These are phyloP conservation scores for Kwoniella shandongensis DNA, from an alignment of 768 basidiomycete species.

Conservation along the genomic window DNA sequence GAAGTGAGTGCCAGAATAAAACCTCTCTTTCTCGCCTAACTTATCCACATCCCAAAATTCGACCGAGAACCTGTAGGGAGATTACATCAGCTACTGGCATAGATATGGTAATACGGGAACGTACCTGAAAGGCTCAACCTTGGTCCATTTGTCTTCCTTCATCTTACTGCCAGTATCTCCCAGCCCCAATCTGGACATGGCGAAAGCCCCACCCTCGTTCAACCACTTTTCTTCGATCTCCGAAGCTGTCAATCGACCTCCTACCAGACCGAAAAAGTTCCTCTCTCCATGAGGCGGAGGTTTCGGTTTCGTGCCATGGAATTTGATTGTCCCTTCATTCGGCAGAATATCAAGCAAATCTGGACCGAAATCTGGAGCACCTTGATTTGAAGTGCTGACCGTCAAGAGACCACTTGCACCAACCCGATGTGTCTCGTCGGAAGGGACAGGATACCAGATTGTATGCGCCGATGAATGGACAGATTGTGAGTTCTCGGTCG, in stretches of 20 bases:
- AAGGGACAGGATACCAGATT: conserved; percentile 65
- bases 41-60: conserved; percentile 86
- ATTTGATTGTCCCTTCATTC: background rate
- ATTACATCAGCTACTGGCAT: background rate
- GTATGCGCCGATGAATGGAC: conserved; percentile 7
- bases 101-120: background rate
- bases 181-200: conserved; percentile 3
- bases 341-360: conserved; percentile 5
- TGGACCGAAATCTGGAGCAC: conserved; percentile 51
- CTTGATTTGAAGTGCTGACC: conserved; percentile 9
- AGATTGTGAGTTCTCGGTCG: background rate
- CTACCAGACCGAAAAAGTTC: conserved; percentile 51
- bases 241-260: conserved; percentile 18
- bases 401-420: conserved; percentile 62
- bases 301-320: background rate
- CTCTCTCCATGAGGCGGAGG: conserved; percentile 41
- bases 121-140: conserved; percentile 65
- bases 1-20: conserved; percentile 83
- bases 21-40: conserved; percentile 77
- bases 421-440: conserved; percentile 70
- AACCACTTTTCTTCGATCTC: conserved; percentile 30
- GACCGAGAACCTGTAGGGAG: conserved; percentile 60
- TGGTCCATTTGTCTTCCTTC: conserved; percentile 42
- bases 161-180: background rate
- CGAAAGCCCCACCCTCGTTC: conserved; percentile 14